phyloP scores from a whole-genome alignment of 257 asterid genomes.

The Craterostigma plantagineum region DNA sequence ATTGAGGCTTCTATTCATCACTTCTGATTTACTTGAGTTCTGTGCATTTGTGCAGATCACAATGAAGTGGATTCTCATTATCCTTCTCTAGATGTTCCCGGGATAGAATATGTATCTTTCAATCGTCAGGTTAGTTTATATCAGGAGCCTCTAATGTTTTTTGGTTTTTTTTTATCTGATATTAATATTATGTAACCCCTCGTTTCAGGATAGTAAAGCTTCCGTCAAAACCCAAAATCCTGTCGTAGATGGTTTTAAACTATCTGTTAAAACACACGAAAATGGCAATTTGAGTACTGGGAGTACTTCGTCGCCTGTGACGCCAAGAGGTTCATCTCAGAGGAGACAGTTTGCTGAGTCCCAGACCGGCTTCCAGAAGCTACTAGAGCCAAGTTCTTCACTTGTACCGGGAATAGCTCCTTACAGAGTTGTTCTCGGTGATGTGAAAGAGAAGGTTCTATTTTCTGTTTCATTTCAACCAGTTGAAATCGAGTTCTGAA shows the following conservation, averaged over 20 bases:
- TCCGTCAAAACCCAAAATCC: conserved; percentile 17
- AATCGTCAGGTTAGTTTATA: conserved; percentile 37
- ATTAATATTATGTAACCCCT: conserved; percentile 4
- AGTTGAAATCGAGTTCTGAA: too few species aligned
- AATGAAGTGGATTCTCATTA: conserved; percentile 63
- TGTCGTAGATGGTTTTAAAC: conserved; percentile 12
- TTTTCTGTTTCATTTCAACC: neutral
- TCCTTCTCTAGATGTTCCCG: conserved; percentile 59
- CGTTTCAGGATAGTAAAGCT: conserved; percentile 35
- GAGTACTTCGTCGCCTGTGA: conserved; percentile 20
- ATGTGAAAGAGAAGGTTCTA: conserved; percentile 70
- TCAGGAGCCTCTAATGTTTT: neutral
- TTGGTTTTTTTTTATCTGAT: conserved; percentile 3
- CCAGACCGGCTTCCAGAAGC: conserved; percentile 83
- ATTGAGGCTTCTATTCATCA: neutral
- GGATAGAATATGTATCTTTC: conserved; percentile 42
- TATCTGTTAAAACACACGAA: conserved; percentile 21
- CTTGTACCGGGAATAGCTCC: conserved; percentile 87
- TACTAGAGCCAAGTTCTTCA: conserved; percentile 74
- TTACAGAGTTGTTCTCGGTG: conserved; percentile 80
- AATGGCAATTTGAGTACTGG: conserved; percentile 32
- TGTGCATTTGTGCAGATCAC: conserved; percentile 28
- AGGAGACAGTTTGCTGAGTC: conserved; percentile 68
- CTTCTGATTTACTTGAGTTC: neutral
- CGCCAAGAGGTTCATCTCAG: conserved; percentile 45